Percentiles rank a stretch among this genome's conserved stretches.
phyloP scores from a whole-genome alignment of 2,329 filamentous ascomycete species.

The Phaeophleospora eucalypticola region DNA sequence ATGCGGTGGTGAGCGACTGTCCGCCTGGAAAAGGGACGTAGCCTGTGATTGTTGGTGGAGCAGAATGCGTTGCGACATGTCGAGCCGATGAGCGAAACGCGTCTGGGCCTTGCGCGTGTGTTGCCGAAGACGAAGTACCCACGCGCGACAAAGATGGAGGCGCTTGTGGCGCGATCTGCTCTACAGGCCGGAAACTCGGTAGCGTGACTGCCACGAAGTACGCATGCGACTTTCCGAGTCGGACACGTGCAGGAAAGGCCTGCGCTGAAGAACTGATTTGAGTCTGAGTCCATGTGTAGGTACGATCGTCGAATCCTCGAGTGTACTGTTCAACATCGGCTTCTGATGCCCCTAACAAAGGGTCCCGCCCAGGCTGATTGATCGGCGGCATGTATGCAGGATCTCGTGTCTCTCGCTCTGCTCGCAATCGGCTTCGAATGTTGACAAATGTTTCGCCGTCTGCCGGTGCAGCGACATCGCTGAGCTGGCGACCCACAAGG shows the following conservation, averaged over 20 bases:
- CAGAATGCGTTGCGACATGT: constrained; percentile 17
- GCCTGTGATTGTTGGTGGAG: constrained; percentile 13
- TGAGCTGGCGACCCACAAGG: constrained; percentile 38
- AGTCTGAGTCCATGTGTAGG: constrained; percentile 40
- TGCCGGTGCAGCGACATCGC: constrained; percentile 41
- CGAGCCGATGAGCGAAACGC: constrained; percentile 9
- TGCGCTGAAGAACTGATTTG: constrained; percentile 34
- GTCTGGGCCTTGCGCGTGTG: constrained; percentile 10
- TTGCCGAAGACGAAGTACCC: constrained; percentile 3
- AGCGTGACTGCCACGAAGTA: constrained; percentile 45
- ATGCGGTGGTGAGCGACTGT: constrained; percentile 14
- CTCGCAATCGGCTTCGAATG: constrained; percentile 43
- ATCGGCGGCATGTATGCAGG: constrained; percentile 51
- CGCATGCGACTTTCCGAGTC: constrained; percentile 41
- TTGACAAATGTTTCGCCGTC: constrained; percentile 42
- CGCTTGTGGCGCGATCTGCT: constrained; percentile 6
- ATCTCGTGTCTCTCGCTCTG: constrained; percentile 46
- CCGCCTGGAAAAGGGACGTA: constrained; percentile 15
- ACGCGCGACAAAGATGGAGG: constrained; percentile 2
- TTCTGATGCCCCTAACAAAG: constrained; percentile 39
- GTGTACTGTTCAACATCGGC: constrained; percentile 43
- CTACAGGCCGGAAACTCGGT: constrained; percentile 29
- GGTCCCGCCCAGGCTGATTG: constrained; percentile 40
- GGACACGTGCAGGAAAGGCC: constrained; percentile 32
- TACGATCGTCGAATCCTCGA: constrained; percentile 40